Percentiles rank a stretch among this genome's conserved stretches.
Conservation (phyloP, 2,329 filamentous ascomycete genomes). For the Chaetomium strumarium region DNA sequence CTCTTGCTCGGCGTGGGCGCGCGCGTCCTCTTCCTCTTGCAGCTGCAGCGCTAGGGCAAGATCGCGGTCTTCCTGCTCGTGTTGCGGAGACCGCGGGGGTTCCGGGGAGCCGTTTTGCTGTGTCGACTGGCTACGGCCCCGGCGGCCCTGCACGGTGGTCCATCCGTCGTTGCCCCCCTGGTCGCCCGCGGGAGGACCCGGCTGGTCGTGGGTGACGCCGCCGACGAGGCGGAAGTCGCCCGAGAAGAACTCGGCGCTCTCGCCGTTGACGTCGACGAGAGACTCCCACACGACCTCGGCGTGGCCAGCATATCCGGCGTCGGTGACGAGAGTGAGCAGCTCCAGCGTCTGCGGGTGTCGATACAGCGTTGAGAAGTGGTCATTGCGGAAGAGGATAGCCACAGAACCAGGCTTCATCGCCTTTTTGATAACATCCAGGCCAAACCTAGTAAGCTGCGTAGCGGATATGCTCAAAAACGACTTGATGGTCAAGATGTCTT, state of each 20-base stretch:
- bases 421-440: constrained; percentile 66
- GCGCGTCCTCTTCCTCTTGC: constrained; percentile 88
- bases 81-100: constrained; percentile 35
- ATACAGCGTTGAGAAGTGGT: constrained; percentile 93
- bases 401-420: constrained; percentile 70
- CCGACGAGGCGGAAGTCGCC: constrained; percentile 88
- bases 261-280: constrained; percentile 79
- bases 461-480: constrained; percentile 72
- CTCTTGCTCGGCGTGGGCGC: constrained; percentile 56
- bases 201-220: constrained; percentile 35
- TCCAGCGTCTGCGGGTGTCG: constrained; percentile 73
- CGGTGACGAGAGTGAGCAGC: constrained; percentile 81
- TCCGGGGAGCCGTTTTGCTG: constrained; percentile 20
- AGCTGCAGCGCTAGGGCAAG: constrained; percentile 84
- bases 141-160: constrained; percentile 48
- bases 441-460: constrained; percentile 80
- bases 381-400: constrained; percentile 91
- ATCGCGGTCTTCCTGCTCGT: constrained; percentile 76
- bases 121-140: constrained; percentile 24
- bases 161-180: constrained; percentile 33
- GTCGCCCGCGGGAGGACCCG: background rate
- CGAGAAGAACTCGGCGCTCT: constrained; percentile 74
- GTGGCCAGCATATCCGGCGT: constrained; percentile 81
- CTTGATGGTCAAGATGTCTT: constrained; percentile 81
- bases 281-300: constrained; percentile 96